Evolutionary conservation across 169 alveolate species (phyloP).

Genomic region (Plasmodium gonderi): DNA sequence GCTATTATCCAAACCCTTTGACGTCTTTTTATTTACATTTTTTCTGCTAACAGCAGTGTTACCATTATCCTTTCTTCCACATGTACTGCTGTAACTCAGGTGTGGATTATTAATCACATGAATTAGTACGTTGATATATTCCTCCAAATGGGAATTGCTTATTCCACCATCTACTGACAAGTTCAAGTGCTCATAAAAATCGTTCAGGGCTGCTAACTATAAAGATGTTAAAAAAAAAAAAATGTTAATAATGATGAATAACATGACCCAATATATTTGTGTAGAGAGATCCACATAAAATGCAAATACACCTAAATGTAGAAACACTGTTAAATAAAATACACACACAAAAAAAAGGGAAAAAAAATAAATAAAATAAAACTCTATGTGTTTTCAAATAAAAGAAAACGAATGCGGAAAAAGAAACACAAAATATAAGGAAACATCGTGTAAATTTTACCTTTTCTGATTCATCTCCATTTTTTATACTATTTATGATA

Average conservation of each 20-base stretch:
- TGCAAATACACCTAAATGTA: neutral
- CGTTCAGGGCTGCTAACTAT: slow-evolving; percentile 71
- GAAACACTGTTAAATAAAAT: neutral
- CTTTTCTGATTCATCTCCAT: slow-evolving; percentile 76
- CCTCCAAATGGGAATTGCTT: slow-evolving; percentile 52
- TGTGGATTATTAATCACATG: slow-evolving; percentile 66
- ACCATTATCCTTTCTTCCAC: slow-evolving; percentile 14
- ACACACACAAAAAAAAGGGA: neutral
- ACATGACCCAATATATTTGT: no score
- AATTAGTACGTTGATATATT: slow-evolving; percentile 71
- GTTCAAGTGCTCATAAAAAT: slow-evolving; percentile 66
- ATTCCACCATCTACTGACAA: slow-evolving; percentile 72
- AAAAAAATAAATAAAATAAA: neutral
- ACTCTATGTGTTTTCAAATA: neutral
- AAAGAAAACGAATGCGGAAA: neutral
- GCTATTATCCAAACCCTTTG: neutral
- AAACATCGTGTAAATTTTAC: neutral
- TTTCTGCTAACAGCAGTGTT: neutral
- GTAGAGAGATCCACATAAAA: neutral
- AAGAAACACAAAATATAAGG: neutral
- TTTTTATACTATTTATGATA: slow-evolving; percentile 67
- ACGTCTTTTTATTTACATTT: neutral
- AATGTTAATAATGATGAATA: neutral
- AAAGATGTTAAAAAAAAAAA: neutral
- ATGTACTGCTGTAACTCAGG: slow-evolving; percentile 22